Base-by-base conservation (phyloP, 2,329 filamentous ascomycete genomes). In the Annulohypoxylon truncatum region DNA sequence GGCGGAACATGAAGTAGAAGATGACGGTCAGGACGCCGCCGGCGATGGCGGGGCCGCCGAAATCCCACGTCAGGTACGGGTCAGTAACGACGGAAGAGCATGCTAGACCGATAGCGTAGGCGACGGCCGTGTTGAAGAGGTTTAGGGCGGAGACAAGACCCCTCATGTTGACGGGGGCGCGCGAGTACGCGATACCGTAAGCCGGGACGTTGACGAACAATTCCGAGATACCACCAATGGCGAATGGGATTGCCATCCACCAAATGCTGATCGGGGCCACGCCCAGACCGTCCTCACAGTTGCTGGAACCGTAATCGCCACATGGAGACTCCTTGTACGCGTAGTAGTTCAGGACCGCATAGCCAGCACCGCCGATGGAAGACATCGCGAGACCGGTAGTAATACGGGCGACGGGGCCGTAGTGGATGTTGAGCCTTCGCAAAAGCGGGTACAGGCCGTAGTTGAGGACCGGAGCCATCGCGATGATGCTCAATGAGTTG, bases 161-260 rank as follows among this genome's bases (percentile, higher is more conserved):
- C 66, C 82, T 77, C 83, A 85, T 85, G 73, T 85, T 85, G 52
- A 79, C 75, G 2, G 83, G 83, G 0, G 83, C 81, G 8, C 82
- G 79, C 1, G 83, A 81, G 74, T 85, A 86, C 1, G 84, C 84
- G 62, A 86, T 82, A 64, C 82, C 83, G 72, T 82, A 85, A 1
- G 83, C 83, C 0, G 82, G 82, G 2, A 84, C 82, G 73, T 84
- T 84, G 72, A 83, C 76, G 70, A 84, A 83, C 18, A 92, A 79
- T 55, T 82, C 81, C 2, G 80, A 80, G 44, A 91, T 79, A 31
- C 87, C 84, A 4, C 78, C 75, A 0, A 80, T 74, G 4, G 87
- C 83, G 68, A 83, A 87, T 4, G 82, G 80, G 5, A 88, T 78
- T 1, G 83, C 85, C 72, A 90, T 82, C 76, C 83, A 89, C 79